Evolutionary conservation across 1,284 basidiomycete genomes (phyloP).

Genomic region (Heterobasidion parviporum): DNA sequence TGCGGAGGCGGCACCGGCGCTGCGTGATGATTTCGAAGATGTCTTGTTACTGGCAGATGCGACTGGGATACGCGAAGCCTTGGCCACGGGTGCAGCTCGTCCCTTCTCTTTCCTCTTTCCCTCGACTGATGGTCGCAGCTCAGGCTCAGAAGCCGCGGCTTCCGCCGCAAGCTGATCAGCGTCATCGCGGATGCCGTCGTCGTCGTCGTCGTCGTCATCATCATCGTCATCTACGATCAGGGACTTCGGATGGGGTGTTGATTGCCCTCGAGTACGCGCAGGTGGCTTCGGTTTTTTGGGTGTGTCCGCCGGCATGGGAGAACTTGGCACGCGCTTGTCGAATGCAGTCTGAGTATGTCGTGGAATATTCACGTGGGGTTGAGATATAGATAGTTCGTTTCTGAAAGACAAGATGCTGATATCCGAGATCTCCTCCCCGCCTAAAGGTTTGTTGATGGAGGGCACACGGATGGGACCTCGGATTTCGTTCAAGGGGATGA

Average conservation of each 20-base stretch:
- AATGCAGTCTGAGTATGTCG: constrained; percentile 29
- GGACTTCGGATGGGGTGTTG: neutral
- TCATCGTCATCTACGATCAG: neutral
- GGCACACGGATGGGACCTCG: neutral
- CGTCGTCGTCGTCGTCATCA: neutral
- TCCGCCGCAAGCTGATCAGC: neutral
- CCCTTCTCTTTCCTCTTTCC: constrained; percentile 4
- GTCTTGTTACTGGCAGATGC: neutral
- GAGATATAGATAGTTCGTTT: neutral
- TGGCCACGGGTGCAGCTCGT: constrained; percentile 14
- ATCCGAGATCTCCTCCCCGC: neutral
- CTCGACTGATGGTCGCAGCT: neutral
- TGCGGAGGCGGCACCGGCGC: neutral
- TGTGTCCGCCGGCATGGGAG: constrained; percentile 47
- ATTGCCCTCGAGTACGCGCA: neutral
- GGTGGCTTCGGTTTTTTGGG: constrained; percentile 38
- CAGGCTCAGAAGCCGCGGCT: neutral
- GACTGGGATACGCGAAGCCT: neutral
- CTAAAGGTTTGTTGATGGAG: neutral
- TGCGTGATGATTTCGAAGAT: neutral
- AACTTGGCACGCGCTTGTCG: constrained; percentile 50
- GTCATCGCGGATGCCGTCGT: neutral
- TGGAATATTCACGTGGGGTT: neutral
- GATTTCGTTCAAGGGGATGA: neutral
- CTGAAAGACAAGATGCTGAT: constrained; percentile 1